Base-by-base conservation (phyloP, 176 grass and related monocot genomes). In the Cenchrus americanus region DNA sequence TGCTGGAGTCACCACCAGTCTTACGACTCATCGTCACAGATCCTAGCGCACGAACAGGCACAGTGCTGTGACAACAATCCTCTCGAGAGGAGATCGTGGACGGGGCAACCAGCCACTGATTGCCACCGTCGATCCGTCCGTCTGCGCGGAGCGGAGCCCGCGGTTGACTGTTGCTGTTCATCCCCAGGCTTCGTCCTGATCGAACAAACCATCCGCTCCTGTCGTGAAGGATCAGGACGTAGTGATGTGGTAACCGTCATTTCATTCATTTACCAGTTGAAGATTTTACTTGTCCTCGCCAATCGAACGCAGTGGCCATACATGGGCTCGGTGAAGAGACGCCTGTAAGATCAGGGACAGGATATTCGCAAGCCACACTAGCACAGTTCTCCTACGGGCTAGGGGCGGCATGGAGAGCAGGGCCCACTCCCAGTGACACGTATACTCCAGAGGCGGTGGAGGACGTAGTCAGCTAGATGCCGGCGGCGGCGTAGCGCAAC, bases 111-210 rank as follows among this genome's bases (percentile, higher is more conserved):
- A 37, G 34, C 41, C 46, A 18, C 19, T 1, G 21, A 22, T 46
- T 66, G 76, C 80, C 76, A 0, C 55, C 21, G 11, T 68, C 69
- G 76, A 74, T 58, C 23, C 19, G 40, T 0, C 86, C n/a, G n/a
- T 30, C 86, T 30, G 67, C 21, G 10, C 30, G 19, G 60, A 14
- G 52, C 19, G 62, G 69, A 88, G 55, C 55, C 86, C 30, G 30
- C 21, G 49, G 17, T 10, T 62, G 82, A 75, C 52, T 73, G 67
- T 76, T 43, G 21, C 18, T 61, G 32, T 85, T 26, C 82, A 24
- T 85, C 68, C 43, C 32, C 7, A 11, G 14, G 73, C 1, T 80
- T 81, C 2, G 70, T 89, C 87, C 53, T 81, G 62, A 53, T 85
- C 82, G 62, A 67, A 80, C n/a, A 52, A 89, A 69, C 76, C 69